phyloP scores from a whole-genome alignment of 139 green algal species.

The Monoraphidium neglectum region DNA sequence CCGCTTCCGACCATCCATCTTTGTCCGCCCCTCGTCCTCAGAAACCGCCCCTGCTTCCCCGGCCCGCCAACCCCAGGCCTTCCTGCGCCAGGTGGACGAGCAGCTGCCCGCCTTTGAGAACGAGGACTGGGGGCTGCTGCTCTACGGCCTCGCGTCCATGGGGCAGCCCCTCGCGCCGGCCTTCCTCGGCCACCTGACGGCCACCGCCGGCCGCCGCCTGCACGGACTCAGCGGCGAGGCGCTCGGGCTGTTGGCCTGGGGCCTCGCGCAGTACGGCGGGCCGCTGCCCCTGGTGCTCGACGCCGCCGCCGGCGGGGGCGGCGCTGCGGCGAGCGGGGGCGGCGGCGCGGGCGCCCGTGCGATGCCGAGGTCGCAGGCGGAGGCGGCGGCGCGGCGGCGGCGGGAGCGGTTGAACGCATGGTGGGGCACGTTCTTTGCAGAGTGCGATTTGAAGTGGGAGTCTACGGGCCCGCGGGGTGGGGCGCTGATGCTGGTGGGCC shows the following conservation, averaged over 20 bases:
- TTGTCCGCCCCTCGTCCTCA: background rate
- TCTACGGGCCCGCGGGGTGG: slow-evolving; percentile 1
- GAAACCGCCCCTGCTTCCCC: background rate
- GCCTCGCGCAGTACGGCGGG: slow-evolving; percentile 25
- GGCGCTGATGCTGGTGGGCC: slow-evolving; percentile 11
- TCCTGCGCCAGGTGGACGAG: slow-evolving; percentile 27
- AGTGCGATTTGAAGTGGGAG: slow-evolving; percentile 18
- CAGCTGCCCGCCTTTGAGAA: slow-evolving; percentile 32
- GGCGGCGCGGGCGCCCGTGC: background rate
- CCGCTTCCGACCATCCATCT: background rate
- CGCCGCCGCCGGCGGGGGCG: background rate
- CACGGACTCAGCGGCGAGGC: slow-evolving; percentile 29
- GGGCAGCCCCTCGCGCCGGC: slow-evolving; percentile 32
- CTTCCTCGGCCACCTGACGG: slow-evolving; percentile 11
- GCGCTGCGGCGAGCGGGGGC: background rate
- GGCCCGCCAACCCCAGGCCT: slow-evolving; percentile 4
- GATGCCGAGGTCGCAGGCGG: background rate
- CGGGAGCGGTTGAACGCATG: background rate
- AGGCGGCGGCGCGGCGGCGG: background rate
- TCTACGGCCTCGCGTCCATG: slow-evolving; percentile 38
- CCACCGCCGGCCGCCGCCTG: slow-evolving; percentile 16
- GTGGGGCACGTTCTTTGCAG: slow-evolving; percentile 13
- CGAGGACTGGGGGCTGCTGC: slow-evolving; percentile 38
- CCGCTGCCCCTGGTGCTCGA: no score
- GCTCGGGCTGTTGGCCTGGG: slow-evolving; percentile 39